phyloP scores from a whole-genome alignment of 2,329 filamentous ascomycete species.

The Macrophomina tecta region DNA sequence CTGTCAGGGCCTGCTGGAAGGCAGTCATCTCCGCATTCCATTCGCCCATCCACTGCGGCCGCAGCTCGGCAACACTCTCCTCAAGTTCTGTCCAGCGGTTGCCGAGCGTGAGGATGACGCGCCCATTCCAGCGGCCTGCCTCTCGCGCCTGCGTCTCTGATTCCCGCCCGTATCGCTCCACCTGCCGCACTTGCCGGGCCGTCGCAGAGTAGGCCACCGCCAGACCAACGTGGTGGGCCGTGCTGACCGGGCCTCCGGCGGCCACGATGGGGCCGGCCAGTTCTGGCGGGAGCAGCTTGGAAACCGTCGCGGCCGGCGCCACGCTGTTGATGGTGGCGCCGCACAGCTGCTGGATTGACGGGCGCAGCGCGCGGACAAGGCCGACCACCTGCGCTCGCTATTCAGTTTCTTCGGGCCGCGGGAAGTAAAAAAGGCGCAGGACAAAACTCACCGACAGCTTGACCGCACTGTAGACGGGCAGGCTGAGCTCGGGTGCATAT shows the following conservation, averaged over 20 bases:
- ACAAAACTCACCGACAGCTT: not conserved
- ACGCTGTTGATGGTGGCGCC: constrained; percentile 49
- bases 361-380: constrained; percentile 44
- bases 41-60: constrained; percentile 42
- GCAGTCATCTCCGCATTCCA: constrained; percentile 38
- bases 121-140: constrained; percentile 43
- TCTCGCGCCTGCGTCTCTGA: constrained; percentile 26
- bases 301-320: constrained; percentile 38
- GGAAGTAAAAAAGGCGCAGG: not conserved
- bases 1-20: constrained; percentile 41
- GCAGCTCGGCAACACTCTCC: constrained; percentile 32
- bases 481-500: constrained; percentile 45
- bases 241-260: constrained; percentile 42
- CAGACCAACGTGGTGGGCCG: constrained; percentile 31
- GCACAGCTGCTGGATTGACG: constrained; percentile 32
- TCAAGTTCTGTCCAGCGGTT: constrained; percentile 47
- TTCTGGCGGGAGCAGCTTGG: constrained; percentile 37
- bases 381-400: constrained; percentile 35
- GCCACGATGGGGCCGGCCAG: constrained; percentile 41
- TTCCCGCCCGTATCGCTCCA: constrained; percentile 48
- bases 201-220: constrained; percentile 44
- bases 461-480: constrained; percentile 41
- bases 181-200: constrained; percentile 39
- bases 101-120: constrained; percentile 44
- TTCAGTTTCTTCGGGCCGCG: not conserved